Evolutionary conservation across 192 early-diverging fungal genomes (phyloP).

Genomic region (Coemansia sp.): DNA sequence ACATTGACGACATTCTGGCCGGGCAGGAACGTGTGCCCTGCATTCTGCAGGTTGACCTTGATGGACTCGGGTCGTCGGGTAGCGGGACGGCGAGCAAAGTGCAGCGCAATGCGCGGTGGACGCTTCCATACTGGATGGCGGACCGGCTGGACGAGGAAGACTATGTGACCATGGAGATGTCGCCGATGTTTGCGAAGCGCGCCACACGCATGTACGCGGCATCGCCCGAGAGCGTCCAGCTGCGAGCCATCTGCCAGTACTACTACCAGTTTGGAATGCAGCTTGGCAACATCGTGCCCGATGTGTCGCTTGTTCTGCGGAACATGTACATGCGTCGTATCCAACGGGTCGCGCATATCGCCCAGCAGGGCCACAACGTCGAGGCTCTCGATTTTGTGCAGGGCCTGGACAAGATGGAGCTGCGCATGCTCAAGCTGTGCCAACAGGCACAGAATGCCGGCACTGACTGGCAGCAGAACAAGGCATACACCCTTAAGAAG

Average conservation of each 20-base stretch:
- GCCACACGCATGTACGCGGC: conserved; percentile 56
- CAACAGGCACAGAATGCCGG: conserved; percentile 42
- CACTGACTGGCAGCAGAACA: conserved; percentile 40
- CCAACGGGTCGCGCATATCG: conserved; percentile 37
- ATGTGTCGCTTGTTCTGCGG: conserved; percentile 45
- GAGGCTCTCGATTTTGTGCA: conserved; percentile 53
- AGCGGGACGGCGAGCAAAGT: conserved; percentile 51
- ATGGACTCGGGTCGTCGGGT: conserved; percentile 49
- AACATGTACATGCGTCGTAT: conserved; percentile 53
- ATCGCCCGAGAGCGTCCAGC: conserved; percentile 49
- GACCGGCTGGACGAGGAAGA: conserved; percentile 55
- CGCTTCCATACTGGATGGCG: conserved; percentile 57
- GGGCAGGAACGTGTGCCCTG: conserved; percentile 54
- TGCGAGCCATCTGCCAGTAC: conserved; percentile 49
- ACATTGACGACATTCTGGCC: conserved; percentile 55
- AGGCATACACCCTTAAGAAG: conserved; percentile 35
- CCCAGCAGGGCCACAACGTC: conserved; percentile 50
- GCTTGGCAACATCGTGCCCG: conserved; percentile 51
- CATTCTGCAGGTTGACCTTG: conserved; percentile 47
- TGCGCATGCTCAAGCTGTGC: conserved; percentile 36
- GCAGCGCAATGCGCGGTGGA: conserved; percentile 48
- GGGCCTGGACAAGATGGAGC: conserved; percentile 44
- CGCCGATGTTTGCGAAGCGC: conserved; percentile 50
- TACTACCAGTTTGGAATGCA: conserved; percentile 54
- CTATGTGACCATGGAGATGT: conserved; percentile 49